Base-by-base conservation (phyloP, 768 basidiomycete species). In the Pleurotus pulmonarius region DNA sequence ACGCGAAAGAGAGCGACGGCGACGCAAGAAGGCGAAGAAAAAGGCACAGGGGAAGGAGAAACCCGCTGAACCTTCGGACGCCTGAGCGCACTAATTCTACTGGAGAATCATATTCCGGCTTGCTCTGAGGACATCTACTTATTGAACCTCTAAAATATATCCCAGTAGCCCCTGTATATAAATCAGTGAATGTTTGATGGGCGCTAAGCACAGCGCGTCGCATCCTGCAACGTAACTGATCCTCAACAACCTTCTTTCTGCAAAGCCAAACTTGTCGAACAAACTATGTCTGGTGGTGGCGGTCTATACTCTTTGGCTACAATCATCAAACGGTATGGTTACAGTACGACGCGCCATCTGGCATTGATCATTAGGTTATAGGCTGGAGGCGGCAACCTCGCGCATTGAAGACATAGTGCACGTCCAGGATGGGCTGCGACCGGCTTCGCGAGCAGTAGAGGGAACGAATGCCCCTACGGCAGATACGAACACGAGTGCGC, bases 311-410 rank as follows among this genome's bases (percentile, higher is more conserved):
- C 89, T 20, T 74, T 92, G 22, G 85, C 88, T 24, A 92, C 90
- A 8, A 85, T 92, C 59, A 88, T 90, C 69, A 92, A 91, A 71
- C 83, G 90, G 89, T 89, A 65, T 56, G 77, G 65, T 44, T 16
- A 26, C 46, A 7, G 18, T 38, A 25, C 49, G 16, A 24, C 61
- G 49, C 43, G 53, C 41, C 47, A 34, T 60, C 40, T 55, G 18
- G 58, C 40, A 40, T 49, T 55, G 49, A 37, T 52, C 57, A 58
- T 15, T 55, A 57, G 77, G 82, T 46, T 45, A 26, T 65, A 94
- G 94, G 61, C 82, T 94, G 49, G 90, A 95, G 78, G 97, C 97
- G 22, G 92, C 94, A 7, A 94, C 93, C 5, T 92, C 90, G 44
- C 85, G 97, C 34, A 83, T 99, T 37, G 97, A 99, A 71, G 97